Evolutionary conservation across 495 filamentous ascomycete genomes (phyloP), one percentile per base, ranked within the genome.

Genomic region (Penicillium tannophilum): DNA sequence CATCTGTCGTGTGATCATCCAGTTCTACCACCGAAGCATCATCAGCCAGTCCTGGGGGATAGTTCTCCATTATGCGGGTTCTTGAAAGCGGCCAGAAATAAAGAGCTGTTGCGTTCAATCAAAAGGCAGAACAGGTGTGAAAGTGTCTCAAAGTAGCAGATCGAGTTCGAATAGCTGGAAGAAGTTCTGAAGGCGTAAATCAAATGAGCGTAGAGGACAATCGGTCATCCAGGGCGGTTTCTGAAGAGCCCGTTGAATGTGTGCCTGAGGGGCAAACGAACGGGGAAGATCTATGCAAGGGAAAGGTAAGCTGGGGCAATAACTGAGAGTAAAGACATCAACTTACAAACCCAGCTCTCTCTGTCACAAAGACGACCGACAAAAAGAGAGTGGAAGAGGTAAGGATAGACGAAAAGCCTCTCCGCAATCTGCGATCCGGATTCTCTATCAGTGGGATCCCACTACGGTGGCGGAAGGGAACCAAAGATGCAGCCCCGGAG

Each of bases 1-100:
- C 74, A 53, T 78, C 87, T 24, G 90, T 82, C 63, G 90, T 79
- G 72, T 82, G 86, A 73, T 94, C 90, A 64, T 92, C 89, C 39
- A 90, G 81, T 58, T 92, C 91, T 66, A 82, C 80, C 10, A 82
- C 86, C 20, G 86, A 75, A 61, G 88, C 82, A 71, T 90, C 88
- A 52, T 82, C 87, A 52, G 86, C 86, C 67, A 91, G 51, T 19
- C 39, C 57, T 10, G 59, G 55, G 31, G 49, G 60, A 43, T 60
- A 61, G 60, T 60, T 67, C 17, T 70, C 69, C 72, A 95, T 93
- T 30, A n/a, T 43, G 20, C 36, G 52, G 24, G 14, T 24, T 23
- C 26, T 17, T 33, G 23, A 43, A 54, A 55, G 49, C 28, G 49
- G 31, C 24, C 12, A 14, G 8, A 39, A 30, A n/a, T n/a, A 24